These are phyloP conservation scores for Drechslera avenae DNA, from an alignment of 2,329 filamentous ascomycete genomes.

Conservation along the genomic window DNA sequence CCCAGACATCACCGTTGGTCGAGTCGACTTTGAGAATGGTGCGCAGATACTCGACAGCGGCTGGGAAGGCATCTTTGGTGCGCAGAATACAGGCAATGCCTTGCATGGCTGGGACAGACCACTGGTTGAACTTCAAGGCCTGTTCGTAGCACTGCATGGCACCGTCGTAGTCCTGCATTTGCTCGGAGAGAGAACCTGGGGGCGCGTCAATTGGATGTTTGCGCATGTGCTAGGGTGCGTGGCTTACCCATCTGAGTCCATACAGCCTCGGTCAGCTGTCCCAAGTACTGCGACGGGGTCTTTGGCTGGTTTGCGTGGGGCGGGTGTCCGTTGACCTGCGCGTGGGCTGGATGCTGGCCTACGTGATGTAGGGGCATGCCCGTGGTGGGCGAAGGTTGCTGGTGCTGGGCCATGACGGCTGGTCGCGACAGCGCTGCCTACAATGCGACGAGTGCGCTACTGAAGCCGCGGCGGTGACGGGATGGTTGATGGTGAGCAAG, in stretches of 20 bases:
- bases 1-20: constrained; percentile 94
- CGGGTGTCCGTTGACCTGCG: constrained; percentile 60
- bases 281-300: constrained; percentile 74
- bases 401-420: constrained; percentile 67
- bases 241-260: constrained; percentile 90
- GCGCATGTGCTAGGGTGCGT: constrained; percentile 12
- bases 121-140: constrained; percentile 83
- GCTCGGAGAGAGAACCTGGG: constrained; percentile 80
- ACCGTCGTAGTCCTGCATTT: constrained; percentile 85
- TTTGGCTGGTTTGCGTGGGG: constrained; percentile 64
- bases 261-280: constrained; percentile 79
- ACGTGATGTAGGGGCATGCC: constrained; percentile 70
- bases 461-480: constrained; percentile 16
- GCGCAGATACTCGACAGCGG: constrained; percentile 90
- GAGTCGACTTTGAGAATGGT: constrained; percentile 88
- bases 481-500: constrained; percentile 10
- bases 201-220: constrained; percentile 15
- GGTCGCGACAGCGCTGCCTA: constrained; percentile 12
- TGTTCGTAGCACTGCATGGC: constrained; percentile 90
- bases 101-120: constrained; percentile 90
- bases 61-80: constrained; percentile 89
- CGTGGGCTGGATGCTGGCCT: constrained; percentile 67
- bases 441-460: constrained; percentile 19
- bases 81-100: constrained; percentile 90
- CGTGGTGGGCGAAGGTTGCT: constrained; percentile 80